A percentile compares a stretch with the other conserved stretches of the same genome.
These are phyloP conservation scores for Apiospora phragmitis DNA, from an alignment of 2,329 filamentous ascomycete genomes.

Conservation along the genomic window DNA sequence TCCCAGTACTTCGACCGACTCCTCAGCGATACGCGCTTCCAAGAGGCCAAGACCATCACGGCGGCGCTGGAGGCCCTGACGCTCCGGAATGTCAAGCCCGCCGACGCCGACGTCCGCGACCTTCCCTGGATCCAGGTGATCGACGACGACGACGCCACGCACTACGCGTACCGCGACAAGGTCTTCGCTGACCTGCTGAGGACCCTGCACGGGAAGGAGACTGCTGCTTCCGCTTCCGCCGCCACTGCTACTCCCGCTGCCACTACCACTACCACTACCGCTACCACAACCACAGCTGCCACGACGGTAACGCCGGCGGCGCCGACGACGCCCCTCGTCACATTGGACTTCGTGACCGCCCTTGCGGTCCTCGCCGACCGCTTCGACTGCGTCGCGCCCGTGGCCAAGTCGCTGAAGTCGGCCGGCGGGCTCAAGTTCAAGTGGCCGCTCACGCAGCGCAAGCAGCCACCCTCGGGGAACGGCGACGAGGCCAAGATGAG, in stretches of 20 bases:
- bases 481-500: constrained; percentile 35
- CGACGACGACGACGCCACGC: constrained; percentile 70
- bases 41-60: constrained; percentile 59
- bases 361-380: constrained; percentile 72
- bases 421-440: constrained; percentile 47
- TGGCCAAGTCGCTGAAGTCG: constrained; percentile 54
- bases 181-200: constrained; percentile 68
- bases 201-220: constrained; percentile 60
- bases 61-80: constrained; percentile 51
- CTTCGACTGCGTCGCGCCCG: constrained; percentile 62
- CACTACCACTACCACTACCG: neutral
- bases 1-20: constrained; percentile 73
- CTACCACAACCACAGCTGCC: neutral
- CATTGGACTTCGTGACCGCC: constrained; percentile 64
- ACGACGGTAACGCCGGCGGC: constrained; percentile 23
- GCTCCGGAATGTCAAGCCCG: constrained; percentile 46
- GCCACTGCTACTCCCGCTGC: constrained; percentile 12
- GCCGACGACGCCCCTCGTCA: constrained; percentile 40
- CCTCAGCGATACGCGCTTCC: constrained; percentile 62
- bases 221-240: neutral
- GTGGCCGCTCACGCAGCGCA: constrained; percentile 50
- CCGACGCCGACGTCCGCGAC: constrained; percentile 47
- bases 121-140: constrained; percentile 66
- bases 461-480: constrained; percentile 28
- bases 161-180: constrained; percentile 56